Conservation (phyloP, 2,329 filamentous ascomycete genomes). For the Microthyrium microscopicum region DNA sequence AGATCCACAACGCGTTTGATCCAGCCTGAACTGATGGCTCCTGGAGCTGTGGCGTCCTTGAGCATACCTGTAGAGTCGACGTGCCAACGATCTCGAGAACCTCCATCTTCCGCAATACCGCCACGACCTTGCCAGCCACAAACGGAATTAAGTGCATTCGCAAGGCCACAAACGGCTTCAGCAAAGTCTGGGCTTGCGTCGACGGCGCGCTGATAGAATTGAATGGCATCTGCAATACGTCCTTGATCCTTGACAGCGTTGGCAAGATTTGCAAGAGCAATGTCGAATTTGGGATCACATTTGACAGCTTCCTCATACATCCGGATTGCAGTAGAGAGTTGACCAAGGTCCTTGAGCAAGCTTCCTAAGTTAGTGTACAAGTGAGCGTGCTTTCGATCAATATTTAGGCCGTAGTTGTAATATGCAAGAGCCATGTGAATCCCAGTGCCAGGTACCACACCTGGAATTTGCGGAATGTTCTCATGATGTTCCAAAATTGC, state of each 20-base stretch:
- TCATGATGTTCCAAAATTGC: slow-evolving; percentile 24
- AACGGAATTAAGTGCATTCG: slow-evolving; percentile 88
- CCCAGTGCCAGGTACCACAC: slow-evolving; percentile 71
- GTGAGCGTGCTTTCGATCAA: slow-evolving; percentile 84
- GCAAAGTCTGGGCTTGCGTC: slow-evolving; percentile 88
- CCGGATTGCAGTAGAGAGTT: slow-evolving; percentile 74
- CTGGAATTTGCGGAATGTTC: slow-evolving; percentile 50
- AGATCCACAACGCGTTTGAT: slow-evolving; percentile 84
- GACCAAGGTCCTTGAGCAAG: slow-evolving; percentile 87
- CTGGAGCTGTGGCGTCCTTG: slow-evolving; percentile 48
- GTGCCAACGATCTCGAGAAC: slow-evolving; percentile 78
- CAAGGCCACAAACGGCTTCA: slow-evolving; percentile 88
- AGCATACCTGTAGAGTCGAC: slow-evolving; percentile 75
- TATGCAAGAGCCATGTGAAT: slow-evolving; percentile 78
- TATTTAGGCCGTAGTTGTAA: slow-evolving; percentile 80
- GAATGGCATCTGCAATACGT: slow-evolving; percentile 77
- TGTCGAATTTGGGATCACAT: slow-evolving; percentile 91
- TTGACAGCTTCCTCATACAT: slow-evolving; percentile 95
- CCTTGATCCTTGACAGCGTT: slow-evolving; percentile 97
- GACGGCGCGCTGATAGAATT: slow-evolving; percentile 81
- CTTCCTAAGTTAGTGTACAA: slow-evolving; percentile 94
- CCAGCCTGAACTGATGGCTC: slow-evolving; percentile 53
- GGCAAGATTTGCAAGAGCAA: slow-evolving; percentile 86
- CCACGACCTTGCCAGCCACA: slow-evolving; percentile 88
- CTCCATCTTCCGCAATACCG: slow-evolving; percentile 58